Percentiles rank a stretch among this genome's conserved stretches.
Conservation (phyloP, 2,329 filamentous ascomycete genomes). For the Ilyonectria robusta region DNA sequence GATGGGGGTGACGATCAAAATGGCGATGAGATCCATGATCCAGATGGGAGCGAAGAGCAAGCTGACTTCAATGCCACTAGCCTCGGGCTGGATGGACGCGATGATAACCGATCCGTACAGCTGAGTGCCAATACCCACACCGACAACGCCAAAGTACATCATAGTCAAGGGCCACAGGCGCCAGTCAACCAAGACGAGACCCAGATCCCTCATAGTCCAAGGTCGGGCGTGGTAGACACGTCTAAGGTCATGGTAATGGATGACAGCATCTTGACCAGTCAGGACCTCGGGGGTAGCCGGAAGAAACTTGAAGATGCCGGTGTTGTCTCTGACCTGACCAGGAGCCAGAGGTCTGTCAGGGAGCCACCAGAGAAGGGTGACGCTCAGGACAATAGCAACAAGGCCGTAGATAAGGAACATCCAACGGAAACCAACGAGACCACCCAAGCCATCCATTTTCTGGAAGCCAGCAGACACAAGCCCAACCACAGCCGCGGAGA, state of each 20-base stretch:
- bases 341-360: conserved; percentile 85
- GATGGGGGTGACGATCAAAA: conserved; percentile 86
- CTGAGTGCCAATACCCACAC: conserved; percentile 91
- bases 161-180: conserved; percentile 86
- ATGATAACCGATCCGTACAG: conserved; percentile 92
- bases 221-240: conserved; percentile 82
- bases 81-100: conserved; percentile 78
- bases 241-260: conserved; percentile 87
- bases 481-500: conserved; percentile 90
- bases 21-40: conserved; percentile 93
- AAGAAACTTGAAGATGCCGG: conserved; percentile 73
- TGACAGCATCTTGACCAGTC: conserved; percentile 80
- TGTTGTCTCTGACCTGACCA: conserved; percentile 69
- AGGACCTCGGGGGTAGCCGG: conserved; percentile 80
- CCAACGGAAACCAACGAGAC: conserved; percentile 88
- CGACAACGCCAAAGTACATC: conserved; percentile 97
- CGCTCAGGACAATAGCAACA: conserved; percentile 78
- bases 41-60: conserved; percentile 92
- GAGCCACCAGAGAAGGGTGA: conserved; percentile 88
- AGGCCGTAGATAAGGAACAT: conserved; percentile 94
- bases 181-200: conserved; percentile 84
- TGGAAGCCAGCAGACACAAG: conserved; percentile 93
- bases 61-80: conserved; percentile 83
- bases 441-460: conserved; percentile 84
- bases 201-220: conserved; percentile 82